phyloP scores from a whole-genome alignment of 305 asterid species.

The Solanum aculeatissimum region DNA sequence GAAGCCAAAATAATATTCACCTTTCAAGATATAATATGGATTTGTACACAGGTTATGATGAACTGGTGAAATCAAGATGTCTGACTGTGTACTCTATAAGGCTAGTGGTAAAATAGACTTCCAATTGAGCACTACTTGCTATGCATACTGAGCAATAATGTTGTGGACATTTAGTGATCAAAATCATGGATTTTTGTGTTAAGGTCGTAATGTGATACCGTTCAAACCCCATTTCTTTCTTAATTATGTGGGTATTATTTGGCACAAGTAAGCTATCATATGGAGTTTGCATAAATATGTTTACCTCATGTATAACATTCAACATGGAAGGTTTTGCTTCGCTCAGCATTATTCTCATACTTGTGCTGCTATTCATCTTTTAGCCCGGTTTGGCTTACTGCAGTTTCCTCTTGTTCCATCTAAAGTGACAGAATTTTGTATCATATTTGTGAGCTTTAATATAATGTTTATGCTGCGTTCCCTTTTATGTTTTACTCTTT shows the following conservation, averaged over 20 bases:
- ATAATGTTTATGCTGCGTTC: neutral
- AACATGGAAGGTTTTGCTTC: neutral
- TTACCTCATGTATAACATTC: neutral
- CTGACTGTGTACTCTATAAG: neutral
- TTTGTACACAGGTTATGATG: neutral
- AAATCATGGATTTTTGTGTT: neutral
- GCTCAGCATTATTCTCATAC: neutral
- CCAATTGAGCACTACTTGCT: neutral
- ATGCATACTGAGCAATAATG: neutral
- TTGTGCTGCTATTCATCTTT: neutral
- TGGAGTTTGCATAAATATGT: neutral
- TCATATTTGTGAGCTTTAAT: neutral
- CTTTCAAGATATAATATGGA: neutral
- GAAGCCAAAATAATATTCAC: neutral
- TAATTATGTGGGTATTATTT: neutral
- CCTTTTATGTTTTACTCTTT: neutral
- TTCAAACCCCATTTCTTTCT: neutral
- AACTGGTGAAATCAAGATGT: neutral
- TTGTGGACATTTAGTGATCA: neutral
- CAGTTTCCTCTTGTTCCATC: neutral
- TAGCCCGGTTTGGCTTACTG: neutral
- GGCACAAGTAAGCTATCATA: neutral
- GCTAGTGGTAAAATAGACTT: neutral
- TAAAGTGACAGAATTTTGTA: neutral
- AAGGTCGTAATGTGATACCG: neutral